Conservation (phyloP, 495 filamentous ascomycete species). For the Bryoglossum gracile region DNA sequence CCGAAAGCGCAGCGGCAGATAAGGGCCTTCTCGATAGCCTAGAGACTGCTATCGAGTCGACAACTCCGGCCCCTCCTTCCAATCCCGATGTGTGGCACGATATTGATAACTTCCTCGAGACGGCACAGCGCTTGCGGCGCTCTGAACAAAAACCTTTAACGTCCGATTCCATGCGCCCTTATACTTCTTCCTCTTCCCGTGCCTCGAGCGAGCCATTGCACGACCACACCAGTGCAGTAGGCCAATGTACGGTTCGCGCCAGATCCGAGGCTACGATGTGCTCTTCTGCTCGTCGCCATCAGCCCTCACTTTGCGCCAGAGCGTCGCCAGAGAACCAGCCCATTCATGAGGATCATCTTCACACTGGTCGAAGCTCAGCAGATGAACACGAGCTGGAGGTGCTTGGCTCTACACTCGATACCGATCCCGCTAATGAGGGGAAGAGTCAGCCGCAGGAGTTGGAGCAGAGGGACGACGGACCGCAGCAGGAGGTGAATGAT, state of each 20-base stretch:
- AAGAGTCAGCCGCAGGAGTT: neutral
- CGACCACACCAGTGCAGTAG: slow-evolving; percentile 13
- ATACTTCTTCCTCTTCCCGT: slow-evolving; percentile 7
- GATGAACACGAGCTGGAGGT: slow-evolving; percentile 2
- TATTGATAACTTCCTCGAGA: slow-evolving; percentile 10
- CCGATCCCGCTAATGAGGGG: slow-evolving; percentile 1
- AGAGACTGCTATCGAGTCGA: slow-evolving; percentile 4
- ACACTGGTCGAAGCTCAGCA: slow-evolving; percentile 3
- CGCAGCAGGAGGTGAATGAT: slow-evolving; percentile 4
- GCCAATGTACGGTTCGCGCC: slow-evolving; percentile 6
- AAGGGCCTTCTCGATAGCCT: slow-evolving; percentile 9
- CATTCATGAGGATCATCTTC: slow-evolving; percentile 9
- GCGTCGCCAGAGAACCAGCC: slow-evolving; percentile 15
- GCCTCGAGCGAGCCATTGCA: slow-evolving; percentile 15
- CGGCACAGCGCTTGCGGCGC: slow-evolving; percentile 7
- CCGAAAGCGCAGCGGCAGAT: neutral
- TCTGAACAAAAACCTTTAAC: slow-evolving; percentile 10
- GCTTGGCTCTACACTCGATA: neutral
- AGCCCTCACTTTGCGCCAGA: neutral
- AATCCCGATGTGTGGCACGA: slow-evolving; percentile 6
- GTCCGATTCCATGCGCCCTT: slow-evolving; percentile 5
- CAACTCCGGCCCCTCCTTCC: slow-evolving; percentile 1
- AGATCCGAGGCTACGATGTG: slow-evolving; percentile 13
- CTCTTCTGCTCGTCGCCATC: slow-evolving; percentile 1
- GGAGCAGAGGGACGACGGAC: neutral